These are phyloP conservation scores for Phytophthora citrophthora DNA, from an alignment of 352 stramenopile genomes.

Conservation along the genomic window DNA sequence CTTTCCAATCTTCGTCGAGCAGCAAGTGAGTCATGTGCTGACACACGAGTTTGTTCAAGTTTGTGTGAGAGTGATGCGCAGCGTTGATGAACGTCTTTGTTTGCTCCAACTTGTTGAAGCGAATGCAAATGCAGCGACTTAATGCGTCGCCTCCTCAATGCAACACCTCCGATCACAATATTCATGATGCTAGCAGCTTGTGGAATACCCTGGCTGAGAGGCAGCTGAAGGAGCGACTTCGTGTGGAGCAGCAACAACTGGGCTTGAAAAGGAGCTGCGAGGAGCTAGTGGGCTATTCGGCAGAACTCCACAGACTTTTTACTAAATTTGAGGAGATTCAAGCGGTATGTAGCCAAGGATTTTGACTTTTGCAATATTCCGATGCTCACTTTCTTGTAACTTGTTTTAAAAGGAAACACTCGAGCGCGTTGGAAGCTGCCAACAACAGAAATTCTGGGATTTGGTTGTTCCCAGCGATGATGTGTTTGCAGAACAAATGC, in stretches of 20 bases:
- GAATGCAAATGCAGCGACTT: neutral
- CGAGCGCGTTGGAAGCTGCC: neutral
- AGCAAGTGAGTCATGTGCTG: neutral
- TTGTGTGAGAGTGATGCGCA: neutral
- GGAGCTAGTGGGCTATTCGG: neutral
- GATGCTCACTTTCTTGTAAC: no score
- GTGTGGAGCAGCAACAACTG: neutral
- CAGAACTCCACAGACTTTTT: constrained; percentile 12
- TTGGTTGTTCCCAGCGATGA: neutral
- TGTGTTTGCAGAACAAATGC: constrained; percentile 9
- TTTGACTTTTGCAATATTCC: no score
- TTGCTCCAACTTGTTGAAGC: constrained; percentile 27
- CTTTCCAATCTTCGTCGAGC: neutral
- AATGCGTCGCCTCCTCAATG: neutral
- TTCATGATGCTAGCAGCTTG: neutral
- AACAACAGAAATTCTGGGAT: constrained; percentile 8
- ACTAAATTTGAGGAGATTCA: neutral
- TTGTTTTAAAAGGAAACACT: neutral
- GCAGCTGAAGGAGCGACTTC: neutral
- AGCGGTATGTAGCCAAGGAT: neutral
- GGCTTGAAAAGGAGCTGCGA: neutral
- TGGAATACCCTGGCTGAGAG: neutral
- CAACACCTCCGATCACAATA: neutral
- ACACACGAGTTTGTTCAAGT: neutral
- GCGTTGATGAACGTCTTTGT: constrained; percentile 21